Conservation (phyloP, 2,329 filamentous ascomycete genomes). For the Penicillium polonicum region DNA sequence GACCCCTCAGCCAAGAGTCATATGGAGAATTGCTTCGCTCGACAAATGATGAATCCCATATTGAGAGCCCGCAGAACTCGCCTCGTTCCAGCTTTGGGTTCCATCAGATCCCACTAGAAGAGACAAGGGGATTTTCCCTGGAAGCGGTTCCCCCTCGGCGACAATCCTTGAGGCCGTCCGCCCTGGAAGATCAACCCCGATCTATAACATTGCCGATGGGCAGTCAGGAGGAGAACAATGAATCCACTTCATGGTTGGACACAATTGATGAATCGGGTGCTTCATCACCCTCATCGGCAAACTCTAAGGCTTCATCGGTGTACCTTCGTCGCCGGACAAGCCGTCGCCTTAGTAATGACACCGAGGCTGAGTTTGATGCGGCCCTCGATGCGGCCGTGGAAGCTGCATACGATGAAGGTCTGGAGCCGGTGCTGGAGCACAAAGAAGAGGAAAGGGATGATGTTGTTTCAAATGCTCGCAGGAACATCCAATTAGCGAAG, state of each 20-base stretch:
- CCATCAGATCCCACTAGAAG: conserved; percentile 22
- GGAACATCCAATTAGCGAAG: conserved; percentile 72
- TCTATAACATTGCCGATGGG: not conserved
- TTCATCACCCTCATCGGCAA: conserved; percentile 75
- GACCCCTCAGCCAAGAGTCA: conserved; percentile 62
- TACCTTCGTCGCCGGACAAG: conserved; percentile 68
- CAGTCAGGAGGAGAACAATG: conserved; percentile 62
- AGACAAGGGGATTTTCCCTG: conserved; percentile 26
- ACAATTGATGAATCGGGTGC: conserved; percentile 87
- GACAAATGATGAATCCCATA: conserved; percentile 30
- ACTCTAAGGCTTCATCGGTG: conserved; percentile 73
- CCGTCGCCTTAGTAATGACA: conserved; percentile 66
- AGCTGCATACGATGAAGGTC: conserved; percentile 89
- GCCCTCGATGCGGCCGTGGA: conserved; percentile 94
- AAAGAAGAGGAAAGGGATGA: conserved; percentile 33
- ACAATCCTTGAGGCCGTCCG: conserved; percentile 41
- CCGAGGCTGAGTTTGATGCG: conserved; percentile 88
- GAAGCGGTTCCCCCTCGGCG: conserved; percentile 37
- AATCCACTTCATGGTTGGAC: conserved; percentile 89
- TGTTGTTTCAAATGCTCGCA: conserved; percentile 53
- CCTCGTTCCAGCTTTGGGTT: conserved; percentile 51
- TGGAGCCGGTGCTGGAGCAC: conserved; percentile 61
- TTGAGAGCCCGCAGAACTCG: conserved; percentile 37
- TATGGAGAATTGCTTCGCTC: conserved; percentile 45
- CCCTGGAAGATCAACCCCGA: conserved; percentile 31